phyloP scores from a whole-genome alignment of 2,329 filamentous ascomycete species.

The Cercospora janseana region DNA sequence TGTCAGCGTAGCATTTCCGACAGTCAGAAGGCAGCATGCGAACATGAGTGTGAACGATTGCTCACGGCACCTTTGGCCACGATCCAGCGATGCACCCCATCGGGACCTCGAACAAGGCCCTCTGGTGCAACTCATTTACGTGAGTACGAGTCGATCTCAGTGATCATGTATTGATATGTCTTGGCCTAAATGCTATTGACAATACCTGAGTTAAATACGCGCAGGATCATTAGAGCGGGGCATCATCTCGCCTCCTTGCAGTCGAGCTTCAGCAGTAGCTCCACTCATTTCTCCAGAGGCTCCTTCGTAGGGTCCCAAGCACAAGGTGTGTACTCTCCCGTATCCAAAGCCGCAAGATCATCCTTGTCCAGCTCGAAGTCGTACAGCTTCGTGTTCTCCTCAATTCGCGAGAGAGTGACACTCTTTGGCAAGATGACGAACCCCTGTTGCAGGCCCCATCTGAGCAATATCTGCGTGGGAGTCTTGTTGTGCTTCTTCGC shows the following conservation, averaged over 20 bases:
- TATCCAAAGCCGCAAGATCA: slow-evolving; percentile 58
- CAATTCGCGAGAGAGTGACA: slow-evolving; percentile 47
- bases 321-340: slow-evolving; percentile 56
- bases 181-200: slow-evolving; percentile 3
- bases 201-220: not conserved
- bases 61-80: no score
- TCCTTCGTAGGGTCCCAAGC: slow-evolving; percentile 57
- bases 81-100: no score
- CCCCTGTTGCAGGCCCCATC: slow-evolving; percentile 62
- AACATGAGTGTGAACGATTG: not conserved
- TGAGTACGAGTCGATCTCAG: not conserved
- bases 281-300: slow-evolving; percentile 20
- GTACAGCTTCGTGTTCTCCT: slow-evolving; percentile 59
- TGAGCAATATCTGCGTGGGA: slow-evolving; percentile 56
- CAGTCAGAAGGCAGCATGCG: not conserved
- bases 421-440: slow-evolving; percentile 64
- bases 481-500: slow-evolving; percentile 59
- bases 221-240: not conserved
- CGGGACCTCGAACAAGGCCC: not conserved
- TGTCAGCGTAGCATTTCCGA: not conserved
- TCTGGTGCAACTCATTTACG: no score
- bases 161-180: slow-evolving; percentile 6
- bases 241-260: slow-evolving; percentile 8
- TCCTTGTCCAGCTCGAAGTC: slow-evolving; percentile 59
- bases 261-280: not conserved